Conservation (phyloP, 1,139 yeast species). For the Pichia sp. region DNA sequence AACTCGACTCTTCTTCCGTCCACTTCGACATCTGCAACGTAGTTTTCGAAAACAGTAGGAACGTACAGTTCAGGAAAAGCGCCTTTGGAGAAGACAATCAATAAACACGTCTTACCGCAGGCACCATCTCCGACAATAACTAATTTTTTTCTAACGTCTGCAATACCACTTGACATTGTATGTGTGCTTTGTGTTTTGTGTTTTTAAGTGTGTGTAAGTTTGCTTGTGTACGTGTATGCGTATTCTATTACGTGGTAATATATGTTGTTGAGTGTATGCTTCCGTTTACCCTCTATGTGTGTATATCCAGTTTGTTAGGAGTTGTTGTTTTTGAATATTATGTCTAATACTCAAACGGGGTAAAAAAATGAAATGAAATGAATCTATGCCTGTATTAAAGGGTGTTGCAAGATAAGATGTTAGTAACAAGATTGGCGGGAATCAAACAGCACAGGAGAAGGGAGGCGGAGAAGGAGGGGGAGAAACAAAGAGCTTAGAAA, state of each 20-base stretch:
- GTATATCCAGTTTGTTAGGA: not conserved
- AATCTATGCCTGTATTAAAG: not conserved
- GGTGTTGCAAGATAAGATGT: not conserved
- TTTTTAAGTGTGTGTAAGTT: too few relatives aligned
- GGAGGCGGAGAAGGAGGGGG: not conserved
- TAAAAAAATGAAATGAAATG: not conserved
- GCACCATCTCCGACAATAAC: constrained; percentile 89
- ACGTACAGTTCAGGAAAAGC: constrained; percentile 95
- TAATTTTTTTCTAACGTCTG: constrained; percentile 72
- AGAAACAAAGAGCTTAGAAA: not conserved
- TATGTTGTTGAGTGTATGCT: not conserved
- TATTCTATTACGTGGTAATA: not conserved
- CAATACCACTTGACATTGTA: constrained; percentile 17
- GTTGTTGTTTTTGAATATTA: not conserved
- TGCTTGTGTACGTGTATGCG: not conserved
- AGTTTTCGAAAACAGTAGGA: constrained; percentile 93
- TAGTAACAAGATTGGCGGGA: not conserved
- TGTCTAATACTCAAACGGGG: not conserved
- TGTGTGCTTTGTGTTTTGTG: not conserved
- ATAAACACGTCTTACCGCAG: constrained; percentile 79
- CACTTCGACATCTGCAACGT: constrained; percentile 90
- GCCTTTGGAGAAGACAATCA: constrained; percentile 87
- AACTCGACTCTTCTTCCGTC: constrained; percentile 92
- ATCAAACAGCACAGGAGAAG: not conserved
- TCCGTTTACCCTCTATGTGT: not conserved